A percentile compares a stretch with the other conserved stretches of the same genome.
Evolutionary conservation across 768 basidiomycete genomes (phyloP).

Genomic region (Cyathus striatus): DNA sequence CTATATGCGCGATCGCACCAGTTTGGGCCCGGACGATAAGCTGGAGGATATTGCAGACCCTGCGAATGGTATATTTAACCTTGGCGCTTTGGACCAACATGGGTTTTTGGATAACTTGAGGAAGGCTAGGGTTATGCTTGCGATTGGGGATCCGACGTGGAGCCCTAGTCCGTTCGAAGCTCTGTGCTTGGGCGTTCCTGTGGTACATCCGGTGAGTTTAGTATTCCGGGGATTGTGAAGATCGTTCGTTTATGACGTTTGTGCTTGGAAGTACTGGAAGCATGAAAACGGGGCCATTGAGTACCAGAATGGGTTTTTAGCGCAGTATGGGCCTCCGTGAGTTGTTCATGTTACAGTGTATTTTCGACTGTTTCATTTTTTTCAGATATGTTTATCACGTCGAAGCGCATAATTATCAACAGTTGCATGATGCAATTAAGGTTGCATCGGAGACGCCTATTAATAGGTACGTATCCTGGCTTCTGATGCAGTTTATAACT

Average conservation of each 20-base stretch:
- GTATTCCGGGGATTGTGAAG: background rate
- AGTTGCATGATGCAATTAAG: conserved; percentile 20
- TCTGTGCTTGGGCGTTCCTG: conserved; percentile 28
- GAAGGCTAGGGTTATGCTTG: conserved; percentile 21
- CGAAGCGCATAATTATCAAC: conserved; percentile 16
- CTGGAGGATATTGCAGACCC: conserved; percentile 16
- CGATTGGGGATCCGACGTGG: conserved; percentile 17
- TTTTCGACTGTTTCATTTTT: background rate
- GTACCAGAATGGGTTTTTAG: conserved; percentile 20
- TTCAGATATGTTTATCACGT: conserved; percentile 27
- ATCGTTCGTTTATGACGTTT: too few species aligned
- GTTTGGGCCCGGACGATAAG: conserved; percentile 15
- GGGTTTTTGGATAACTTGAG: conserved; percentile 16
- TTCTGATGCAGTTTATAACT: background rate
- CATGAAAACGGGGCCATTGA: conserved; percentile 21
- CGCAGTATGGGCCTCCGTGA: conserved; percentile 21
- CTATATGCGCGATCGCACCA: conserved; percentile 14
- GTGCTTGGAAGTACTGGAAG: too few species aligned
- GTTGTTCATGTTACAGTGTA: conserved; percentile 1
- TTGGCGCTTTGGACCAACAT: conserved; percentile 9
- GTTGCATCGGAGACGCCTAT: conserved; percentile 21
- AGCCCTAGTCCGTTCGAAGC: conserved; percentile 26
- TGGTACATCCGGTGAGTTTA: conserved; percentile 24
- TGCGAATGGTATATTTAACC: conserved; percentile 13
- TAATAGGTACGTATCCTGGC: conserved; percentile 17